These are phyloP conservation scores for Pythium myriotylum DNA, from an alignment of 352 stramenopile genomes.

Conservation along the genomic window DNA sequence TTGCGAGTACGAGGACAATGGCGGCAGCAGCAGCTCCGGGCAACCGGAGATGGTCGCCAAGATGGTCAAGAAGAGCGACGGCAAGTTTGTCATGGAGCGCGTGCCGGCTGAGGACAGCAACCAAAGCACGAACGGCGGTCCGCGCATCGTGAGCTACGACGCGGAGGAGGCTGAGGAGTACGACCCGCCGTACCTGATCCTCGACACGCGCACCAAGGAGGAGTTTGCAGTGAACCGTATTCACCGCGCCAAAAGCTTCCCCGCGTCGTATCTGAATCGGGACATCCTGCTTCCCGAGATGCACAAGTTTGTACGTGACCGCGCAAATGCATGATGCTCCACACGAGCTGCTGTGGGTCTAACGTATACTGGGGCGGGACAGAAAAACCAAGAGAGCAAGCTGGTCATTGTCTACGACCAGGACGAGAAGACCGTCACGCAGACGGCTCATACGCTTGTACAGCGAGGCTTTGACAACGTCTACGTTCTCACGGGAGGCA, in stretches of 20 bases:
- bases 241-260: slow-evolving; percentile 69
- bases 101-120: slow-evolving; percentile 49
- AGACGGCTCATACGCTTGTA: slow-evolving; percentile 70
- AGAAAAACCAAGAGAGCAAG: slow-evolving; percentile 80
- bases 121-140: slow-evolving; percentile 38
- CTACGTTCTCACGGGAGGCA: slow-evolving; percentile 71
- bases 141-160: slow-evolving; percentile 78
- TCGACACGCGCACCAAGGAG: slow-evolving; percentile 70
- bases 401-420: slow-evolving; percentile 81
- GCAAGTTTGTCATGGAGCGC: slow-evolving; percentile 73
- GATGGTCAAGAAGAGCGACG: slow-evolving; percentile 71
- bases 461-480: slow-evolving; percentile 87
- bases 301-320: slow-evolving; percentile 58
- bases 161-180: slow-evolving; percentile 79
- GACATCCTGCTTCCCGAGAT: slow-evolving; percentile 73
- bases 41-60: slow-evolving; percentile 74
- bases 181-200: slow-evolving; percentile 71
- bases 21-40: slow-evolving; percentile 26
- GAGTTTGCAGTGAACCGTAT: slow-evolving; percentile 75
- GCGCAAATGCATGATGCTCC: background rate
- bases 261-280: slow-evolving; percentile 55
- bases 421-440: slow-evolving; percentile 63
- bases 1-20: slow-evolving; percentile 68
- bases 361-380: no score
- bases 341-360: slow-evolving; percentile 4